Conservation (phyloP, 805 yeast genomes). For the Wickerhamiella siamensis region DNA sequence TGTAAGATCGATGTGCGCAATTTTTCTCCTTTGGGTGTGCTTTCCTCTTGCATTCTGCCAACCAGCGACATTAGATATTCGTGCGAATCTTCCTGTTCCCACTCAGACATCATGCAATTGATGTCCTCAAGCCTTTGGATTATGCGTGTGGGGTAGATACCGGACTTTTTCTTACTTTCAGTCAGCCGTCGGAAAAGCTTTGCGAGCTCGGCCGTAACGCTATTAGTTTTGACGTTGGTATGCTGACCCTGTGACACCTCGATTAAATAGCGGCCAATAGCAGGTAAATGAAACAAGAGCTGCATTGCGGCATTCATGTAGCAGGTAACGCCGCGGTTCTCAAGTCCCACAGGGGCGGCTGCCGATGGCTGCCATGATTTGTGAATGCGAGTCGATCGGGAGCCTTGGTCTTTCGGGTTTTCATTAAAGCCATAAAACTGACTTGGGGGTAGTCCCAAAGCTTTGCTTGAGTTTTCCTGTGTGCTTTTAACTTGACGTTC, state of each 20-base stretch:
- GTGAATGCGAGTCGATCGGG: conserved; percentile 40
- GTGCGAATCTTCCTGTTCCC: conserved; percentile 97
- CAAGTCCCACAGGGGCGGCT: conserved; percentile 49
- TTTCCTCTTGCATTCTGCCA: conserved; percentile 79
- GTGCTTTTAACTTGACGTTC: neutral
- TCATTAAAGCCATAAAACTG: conserved; percentile 50
- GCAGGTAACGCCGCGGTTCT: conserved; percentile 91
- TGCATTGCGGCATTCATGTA: conserved; percentile 94
- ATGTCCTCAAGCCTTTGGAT: conserved; percentile 63
- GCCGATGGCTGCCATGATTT: conserved; percentile 46
- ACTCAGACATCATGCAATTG: conserved; percentile 90
- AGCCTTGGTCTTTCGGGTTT: conserved; percentile 43
- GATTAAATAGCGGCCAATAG: conserved; percentile 66
- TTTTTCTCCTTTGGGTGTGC: conserved; percentile 80
- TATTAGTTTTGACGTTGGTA: conserved; percentile 11
- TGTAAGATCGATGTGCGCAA: conserved; percentile 68
- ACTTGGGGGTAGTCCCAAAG: conserved; percentile 8
- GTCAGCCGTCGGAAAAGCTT: conserved; percentile 16
- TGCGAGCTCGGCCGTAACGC: conserved; percentile 24
- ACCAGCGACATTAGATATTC: conserved; percentile 90
- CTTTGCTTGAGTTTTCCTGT: neutral
- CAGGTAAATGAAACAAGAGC: conserved; percentile 80
- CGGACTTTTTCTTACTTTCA: conserved; percentile 27
- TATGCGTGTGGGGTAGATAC: conserved; percentile 62
- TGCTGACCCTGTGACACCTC: conserved; percentile 47